phyloP scores from a whole-genome alignment of 2,329 filamentous ascomycete species.

The Ilyonectria robusta region DNA sequence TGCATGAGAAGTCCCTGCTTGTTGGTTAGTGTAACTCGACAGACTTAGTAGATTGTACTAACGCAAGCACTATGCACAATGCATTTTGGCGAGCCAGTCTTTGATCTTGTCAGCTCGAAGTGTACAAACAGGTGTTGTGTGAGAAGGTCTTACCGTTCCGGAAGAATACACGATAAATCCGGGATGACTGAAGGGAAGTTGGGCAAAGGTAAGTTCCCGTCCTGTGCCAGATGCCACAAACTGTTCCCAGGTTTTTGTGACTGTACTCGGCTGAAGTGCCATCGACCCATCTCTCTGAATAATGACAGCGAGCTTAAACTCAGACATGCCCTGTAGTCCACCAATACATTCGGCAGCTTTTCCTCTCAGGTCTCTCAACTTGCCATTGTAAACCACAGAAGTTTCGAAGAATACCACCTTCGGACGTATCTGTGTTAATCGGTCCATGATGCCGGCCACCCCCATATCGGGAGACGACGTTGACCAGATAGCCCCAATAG shows the following conservation, averaged over 20 bases:
- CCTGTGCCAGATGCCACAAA: background rate
- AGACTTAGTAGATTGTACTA: background rate
- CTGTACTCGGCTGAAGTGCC: too few relatives aligned
- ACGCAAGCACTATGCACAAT: conserved; percentile 20
- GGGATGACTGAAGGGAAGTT: conserved; percentile 15
- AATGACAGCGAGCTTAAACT: too few relatives aligned
- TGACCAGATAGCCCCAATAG: conserved; percentile 22
- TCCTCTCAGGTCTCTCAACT: background rate
- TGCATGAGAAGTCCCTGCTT: conserved; percentile 15
- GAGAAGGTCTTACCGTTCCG: background rate
- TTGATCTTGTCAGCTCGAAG: too few relatives aligned
- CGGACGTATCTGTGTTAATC: conserved; percentile 13
- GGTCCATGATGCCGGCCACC: conserved; percentile 13
- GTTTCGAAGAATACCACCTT: conserved; percentile 14
- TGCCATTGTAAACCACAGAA: conserved; percentile 12
- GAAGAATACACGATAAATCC: conserved; percentile 23
- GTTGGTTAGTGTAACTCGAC: background rate
- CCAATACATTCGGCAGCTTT: background rate
- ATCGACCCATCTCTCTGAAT: too few relatives aligned
- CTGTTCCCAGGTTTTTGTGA: background rate
- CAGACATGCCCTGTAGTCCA: too few relatives aligned
- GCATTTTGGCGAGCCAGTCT: conserved; percentile 21
- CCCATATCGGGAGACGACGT: conserved; percentile 18
- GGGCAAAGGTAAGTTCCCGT: background rate
- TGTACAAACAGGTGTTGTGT: too few relatives aligned